Percentiles rank a stretch among this genome's conserved stretches.
These are phyloP conservation scores for Umbelopsis vinacea DNA, from an alignment of 192 early-diverging fungal species.

Conservation along the genomic window DNA sequence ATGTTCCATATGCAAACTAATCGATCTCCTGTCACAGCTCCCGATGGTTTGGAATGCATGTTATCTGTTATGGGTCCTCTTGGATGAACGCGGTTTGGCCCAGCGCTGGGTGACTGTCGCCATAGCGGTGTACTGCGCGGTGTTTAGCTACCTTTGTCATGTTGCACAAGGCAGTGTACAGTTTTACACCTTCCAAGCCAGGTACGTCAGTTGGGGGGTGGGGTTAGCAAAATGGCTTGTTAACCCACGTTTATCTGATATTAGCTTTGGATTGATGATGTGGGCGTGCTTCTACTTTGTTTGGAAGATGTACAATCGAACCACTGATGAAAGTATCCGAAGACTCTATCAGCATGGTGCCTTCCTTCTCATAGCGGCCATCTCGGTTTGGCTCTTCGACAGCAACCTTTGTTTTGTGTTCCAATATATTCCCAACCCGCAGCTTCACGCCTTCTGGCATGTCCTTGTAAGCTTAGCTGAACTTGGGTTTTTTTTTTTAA, in stretches of 20 bases:
- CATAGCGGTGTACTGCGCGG: constrained; percentile 31
- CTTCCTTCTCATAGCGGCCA: constrained; percentile 26
- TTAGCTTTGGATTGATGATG: constrained; percentile 39
- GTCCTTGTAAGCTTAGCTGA: constrained; percentile 31
- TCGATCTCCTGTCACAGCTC: constrained; percentile 4
- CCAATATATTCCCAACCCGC: constrained; percentile 33
- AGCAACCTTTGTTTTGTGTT: constrained; percentile 40
- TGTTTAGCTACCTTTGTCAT: constrained; percentile 32
- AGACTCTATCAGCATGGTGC: constrained; percentile 28
- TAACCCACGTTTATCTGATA: background rate
- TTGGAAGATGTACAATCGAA: constrained; percentile 32
- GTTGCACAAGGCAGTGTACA: constrained; percentile 31
- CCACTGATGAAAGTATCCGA: constrained; percentile 9
- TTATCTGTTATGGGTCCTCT: constrained; percentile 37
- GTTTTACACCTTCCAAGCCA: constrained; percentile 37
- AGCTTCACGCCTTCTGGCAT: constrained; percentile 43
- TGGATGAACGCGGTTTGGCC: constrained; percentile 27
- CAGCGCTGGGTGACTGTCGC: background rate
- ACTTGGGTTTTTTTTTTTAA: background rate
- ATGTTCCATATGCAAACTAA: background rate
- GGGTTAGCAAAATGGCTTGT: background rate
- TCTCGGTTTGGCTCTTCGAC: constrained; percentile 39
- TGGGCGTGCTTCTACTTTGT: constrained; percentile 43
- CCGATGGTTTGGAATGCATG: constrained; percentile 43
- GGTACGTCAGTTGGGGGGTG: constrained; percentile 16